Evolutionary conservation across 116 monocot species (phyloP).

Genomic region (Cymodocea nodosa): DNA sequence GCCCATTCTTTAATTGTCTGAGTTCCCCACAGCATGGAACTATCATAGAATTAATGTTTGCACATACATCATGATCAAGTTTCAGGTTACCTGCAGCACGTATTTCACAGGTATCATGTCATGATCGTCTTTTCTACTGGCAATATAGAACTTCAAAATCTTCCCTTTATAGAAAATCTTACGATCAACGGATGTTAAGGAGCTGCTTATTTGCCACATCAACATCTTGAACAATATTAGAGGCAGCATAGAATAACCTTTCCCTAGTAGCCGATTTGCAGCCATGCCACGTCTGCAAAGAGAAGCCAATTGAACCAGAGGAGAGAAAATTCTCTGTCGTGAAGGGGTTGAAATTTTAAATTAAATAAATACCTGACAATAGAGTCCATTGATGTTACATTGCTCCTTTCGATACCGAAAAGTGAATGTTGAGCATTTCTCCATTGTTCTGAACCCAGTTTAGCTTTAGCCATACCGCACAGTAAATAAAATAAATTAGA

Average conservation of each 20-base stretch:
- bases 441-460: constrained; percentile 60
- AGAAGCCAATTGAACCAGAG: not conserved
- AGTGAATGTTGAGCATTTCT: constrained; percentile 54
- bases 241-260: constrained; percentile 39
- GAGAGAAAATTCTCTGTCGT: too few relatives aligned
- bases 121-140: too few relatives aligned
- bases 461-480: constrained; percentile 53
- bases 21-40: constrained; percentile 40
- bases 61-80: constrained; percentile 67
- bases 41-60: constrained; percentile 39
- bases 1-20: constrained; percentile 39
- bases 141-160: too few relatives aligned
- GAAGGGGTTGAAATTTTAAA: not conserved
- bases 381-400: constrained; percentile 52
- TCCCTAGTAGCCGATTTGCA: constrained; percentile 39
- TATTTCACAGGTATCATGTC: not conserved
- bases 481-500: not conserved
- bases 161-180: constrained; percentile 9
- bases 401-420: constrained; percentile 30
- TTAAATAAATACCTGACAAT: constrained; percentile 31
- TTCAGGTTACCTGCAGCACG: constrained; percentile 45
- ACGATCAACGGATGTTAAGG: constrained; percentile 67
- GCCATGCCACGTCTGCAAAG: constrained; percentile 41
- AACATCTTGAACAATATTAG: constrained; percentile 34
- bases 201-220: constrained; percentile 39